Conservation (phyloP, 73 alveolate species). For the Tetrahymena elliotti region DNA sequence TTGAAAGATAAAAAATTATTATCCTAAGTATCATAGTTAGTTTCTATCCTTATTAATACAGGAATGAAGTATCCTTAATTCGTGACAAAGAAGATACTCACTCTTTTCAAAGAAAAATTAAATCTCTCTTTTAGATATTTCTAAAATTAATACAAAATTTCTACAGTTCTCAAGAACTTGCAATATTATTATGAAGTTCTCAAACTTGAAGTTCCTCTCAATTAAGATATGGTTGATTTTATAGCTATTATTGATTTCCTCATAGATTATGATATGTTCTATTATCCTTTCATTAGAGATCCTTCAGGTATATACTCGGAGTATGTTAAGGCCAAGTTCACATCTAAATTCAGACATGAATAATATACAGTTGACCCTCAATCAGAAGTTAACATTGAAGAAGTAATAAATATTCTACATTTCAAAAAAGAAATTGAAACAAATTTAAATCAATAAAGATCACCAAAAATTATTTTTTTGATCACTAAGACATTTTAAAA, state of each 20-base stretch:
- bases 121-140: not conserved
- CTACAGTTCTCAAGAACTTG: not conserved
- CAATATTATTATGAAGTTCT: not conserved
- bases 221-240: not conserved
- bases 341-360: not conserved
- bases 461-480: too few species aligned
- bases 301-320: not conserved
- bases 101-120: not conserved
- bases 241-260: not conserved
- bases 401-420: not conserved
- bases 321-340: not conserved
- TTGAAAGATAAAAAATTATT: not conserved
- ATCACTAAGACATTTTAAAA: too few species aligned
- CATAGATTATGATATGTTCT: not conserved
- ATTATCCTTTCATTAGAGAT: not conserved
- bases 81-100: not conserved
- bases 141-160: not conserved
- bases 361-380: not conserved
- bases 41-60: not conserved
- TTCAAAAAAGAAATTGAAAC: too few species aligned
- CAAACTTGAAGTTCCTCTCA: not conserved
- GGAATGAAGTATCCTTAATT: not conserved
- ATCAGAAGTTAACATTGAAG: not conserved
- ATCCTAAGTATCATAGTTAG: not conserved
- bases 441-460: too few species aligned